A percentile compares a stretch with the other conserved stretches of the same genome.
phyloP scores from a whole-genome alignment of 345 rosid genomes.

The Eucalyptus tenuipes region DNA sequence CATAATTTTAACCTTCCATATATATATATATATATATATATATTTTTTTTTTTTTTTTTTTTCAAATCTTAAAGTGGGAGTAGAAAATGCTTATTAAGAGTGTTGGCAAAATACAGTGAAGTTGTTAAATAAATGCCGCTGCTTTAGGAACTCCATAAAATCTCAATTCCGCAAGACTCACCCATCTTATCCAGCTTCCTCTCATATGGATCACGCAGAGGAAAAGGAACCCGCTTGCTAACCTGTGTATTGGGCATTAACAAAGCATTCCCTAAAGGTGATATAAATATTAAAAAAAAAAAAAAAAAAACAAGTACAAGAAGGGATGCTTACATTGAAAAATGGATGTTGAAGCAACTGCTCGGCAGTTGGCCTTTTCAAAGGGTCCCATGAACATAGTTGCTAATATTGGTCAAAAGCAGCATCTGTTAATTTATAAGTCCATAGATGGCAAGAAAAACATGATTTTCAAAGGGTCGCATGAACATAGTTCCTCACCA shows the following conservation, averaged over 20 bases:
- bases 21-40: no score
- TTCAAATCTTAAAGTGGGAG: not conserved
- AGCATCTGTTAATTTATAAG: not conserved
- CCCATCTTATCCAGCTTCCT: conserved; percentile 62
- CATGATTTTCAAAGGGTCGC: not conserved
- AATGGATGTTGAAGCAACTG: conserved; percentile 85
- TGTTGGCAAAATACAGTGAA: not conserved
- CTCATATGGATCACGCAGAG: conserved; percentile 67
- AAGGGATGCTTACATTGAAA: conserved; percentile 51
- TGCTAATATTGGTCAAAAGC: conserved; percentile 22
- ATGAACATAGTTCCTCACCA: conserved; percentile 16
- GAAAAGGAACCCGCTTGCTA: conserved; percentile 47
- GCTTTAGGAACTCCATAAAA: not conserved
- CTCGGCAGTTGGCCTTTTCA: conserved; percentile 84
- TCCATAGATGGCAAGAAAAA: not conserved
- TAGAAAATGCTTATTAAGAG: not conserved
- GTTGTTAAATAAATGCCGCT: not conserved
- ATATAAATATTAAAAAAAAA: no score
- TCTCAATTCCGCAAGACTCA: conserved; percentile 7
- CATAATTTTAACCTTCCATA: not conserved
- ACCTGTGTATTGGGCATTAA: conserved; percentile 29
- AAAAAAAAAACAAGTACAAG: not conserved
- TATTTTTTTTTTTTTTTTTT: not conserved
- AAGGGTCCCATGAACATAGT: conserved; percentile 89
- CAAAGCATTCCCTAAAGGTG: not conserved